Evolutionary conservation across 345 rosid species (phyloP), one percentile per base, ranked within the genome.

Genomic region (Eucalyptus caleyi): DNA sequence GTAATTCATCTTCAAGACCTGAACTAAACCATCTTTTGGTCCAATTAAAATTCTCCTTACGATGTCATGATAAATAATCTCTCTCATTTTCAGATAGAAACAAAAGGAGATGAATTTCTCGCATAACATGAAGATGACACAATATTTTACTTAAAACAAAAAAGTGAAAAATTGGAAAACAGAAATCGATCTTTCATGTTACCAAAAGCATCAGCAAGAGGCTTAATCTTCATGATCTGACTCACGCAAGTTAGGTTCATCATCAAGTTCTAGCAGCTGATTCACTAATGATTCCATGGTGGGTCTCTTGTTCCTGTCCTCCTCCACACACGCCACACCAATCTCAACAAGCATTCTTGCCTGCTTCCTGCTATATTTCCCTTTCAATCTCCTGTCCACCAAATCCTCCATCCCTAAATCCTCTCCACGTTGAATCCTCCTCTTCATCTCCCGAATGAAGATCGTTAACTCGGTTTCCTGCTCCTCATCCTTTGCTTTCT

Each of bases 261-360:
- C 90, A 40, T 56, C 88, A 49, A 87, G 88, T 83, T 91, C 91
- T 87, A 91, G 83, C 53, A 93, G 88, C 72, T 89, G 67, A 86
- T 90, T 88, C 69, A 90, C 93, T 69, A 88, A 88, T 34, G 91
- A 88, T 89, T 91, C 93, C 95, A 91, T 91, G 9, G 92, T 87
- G 44, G 94, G 95, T 85, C 94, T 92, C 89, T 88, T 72, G 88
- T 37, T 91, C 69, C 93, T 89, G 77, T 92, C 94, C 87, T 91
- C 92, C 50, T 91, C 92, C 10, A 89, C 93, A 67, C 92, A 92
- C 8, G 91, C 47, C 65, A 92, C 88, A 7, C 92, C 91, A 16
- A 93, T 77, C 89, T 90, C 88, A 34, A 92, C 88, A 60, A 93
- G 40, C 59, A 80, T 89, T 16, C 34, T 44, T 6, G 62, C 93